phyloP scores from a whole-genome alignment of 1,139 yeast species.

The Saccharomyces hybrid region DNA sequence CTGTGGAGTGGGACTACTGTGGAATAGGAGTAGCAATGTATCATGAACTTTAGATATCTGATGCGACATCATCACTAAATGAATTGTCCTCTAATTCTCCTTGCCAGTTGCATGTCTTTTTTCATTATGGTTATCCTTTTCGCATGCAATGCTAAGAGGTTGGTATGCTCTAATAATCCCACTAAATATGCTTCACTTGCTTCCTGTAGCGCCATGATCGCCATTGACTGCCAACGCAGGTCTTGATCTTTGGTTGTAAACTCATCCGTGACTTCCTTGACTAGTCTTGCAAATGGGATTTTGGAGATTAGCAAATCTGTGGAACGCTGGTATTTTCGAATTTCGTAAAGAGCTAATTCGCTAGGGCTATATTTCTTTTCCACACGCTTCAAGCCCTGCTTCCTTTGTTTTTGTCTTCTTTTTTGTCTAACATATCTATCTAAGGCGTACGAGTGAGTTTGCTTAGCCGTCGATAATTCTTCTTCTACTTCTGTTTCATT shows the following conservation, averaged over 20 bases:
- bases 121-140: slow-evolving; percentile 92
- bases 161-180: slow-evolving; percentile 83
- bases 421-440: slow-evolving; percentile 5
- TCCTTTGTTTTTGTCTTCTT: slow-evolving; percentile 1
- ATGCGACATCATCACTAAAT: slow-evolving; percentile 5
- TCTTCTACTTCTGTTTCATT: background rate
- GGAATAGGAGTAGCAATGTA: background rate
- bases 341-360: slow-evolving; percentile 67
- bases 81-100: slow-evolving; percentile 68
- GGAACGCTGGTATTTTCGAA: slow-evolving; percentile 66
- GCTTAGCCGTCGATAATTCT: background rate
- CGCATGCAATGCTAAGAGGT: slow-evolving; percentile 85
- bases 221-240: slow-evolving; percentile 84
- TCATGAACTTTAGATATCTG: background rate
- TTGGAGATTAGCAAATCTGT: slow-evolving; percentile 74
- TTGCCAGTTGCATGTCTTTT: slow-evolving; percentile 84
- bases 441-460: background rate
- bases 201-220: slow-evolving; percentile 86
- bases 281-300: slow-evolving; percentile 84
- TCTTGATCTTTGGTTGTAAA: slow-evolving; percentile 47
- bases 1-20: background rate
- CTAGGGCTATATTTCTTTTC: slow-evolving; percentile 65
- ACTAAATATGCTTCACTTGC: slow-evolving; percentile 88
- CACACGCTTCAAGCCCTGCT: slow-evolving; percentile 3
- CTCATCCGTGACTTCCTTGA: slow-evolving; percentile 70